Base-by-base conservation (phyloP, 192 early-diverging fungal genomes). In the Entomortierella chlamydospora region DNA sequence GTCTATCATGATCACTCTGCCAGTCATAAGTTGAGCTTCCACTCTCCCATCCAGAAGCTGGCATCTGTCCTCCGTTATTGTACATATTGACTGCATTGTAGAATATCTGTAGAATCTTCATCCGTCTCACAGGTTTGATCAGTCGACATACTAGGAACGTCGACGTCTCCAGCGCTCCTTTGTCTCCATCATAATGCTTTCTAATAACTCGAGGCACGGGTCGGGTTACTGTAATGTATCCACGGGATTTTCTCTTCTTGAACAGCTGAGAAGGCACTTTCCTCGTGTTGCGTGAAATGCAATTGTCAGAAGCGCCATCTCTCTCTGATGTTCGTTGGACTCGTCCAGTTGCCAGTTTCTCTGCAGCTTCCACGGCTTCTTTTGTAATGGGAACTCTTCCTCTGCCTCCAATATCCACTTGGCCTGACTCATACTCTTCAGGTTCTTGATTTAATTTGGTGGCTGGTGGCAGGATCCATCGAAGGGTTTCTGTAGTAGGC, bases 41-140 rank as follows among this genome's bases (percentile, higher is more conserved):
- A 47, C 45, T 47, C 15, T 47, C 45, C 45, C 45, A 47, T 47
- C 45, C 45, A 12, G 45, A 47, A 47, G 15, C 8, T 20, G 45
- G 45, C 2, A 17, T 47, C 15, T 20, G 20, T 20, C 9, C 18
- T 20, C 31, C 4, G 6, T 30, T 52, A 47, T 64, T 50, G 59
- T 78, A 61, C 49, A 64, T 53, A 5, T 33, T 58, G 28, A 78
- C 31, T 1, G 76, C 68, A 43, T 70, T 70, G 56, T 37, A 79
- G 9, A 79, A 23, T 15, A 79, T 79, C 57, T 79, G 76, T 0
- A 70, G 57, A 2, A 79, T 10, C 34, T 79, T 79, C 76, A 79
- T 61, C 25, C 76, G 43, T 0, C 76, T 47, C 13, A 70, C 68
- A 29, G 76, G 76, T 33, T 79, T 79, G 68, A 79, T 79, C 62